Base-by-base conservation (phyloP, 306 rosid species). In the Heteromeles arbutifolia region DNA sequence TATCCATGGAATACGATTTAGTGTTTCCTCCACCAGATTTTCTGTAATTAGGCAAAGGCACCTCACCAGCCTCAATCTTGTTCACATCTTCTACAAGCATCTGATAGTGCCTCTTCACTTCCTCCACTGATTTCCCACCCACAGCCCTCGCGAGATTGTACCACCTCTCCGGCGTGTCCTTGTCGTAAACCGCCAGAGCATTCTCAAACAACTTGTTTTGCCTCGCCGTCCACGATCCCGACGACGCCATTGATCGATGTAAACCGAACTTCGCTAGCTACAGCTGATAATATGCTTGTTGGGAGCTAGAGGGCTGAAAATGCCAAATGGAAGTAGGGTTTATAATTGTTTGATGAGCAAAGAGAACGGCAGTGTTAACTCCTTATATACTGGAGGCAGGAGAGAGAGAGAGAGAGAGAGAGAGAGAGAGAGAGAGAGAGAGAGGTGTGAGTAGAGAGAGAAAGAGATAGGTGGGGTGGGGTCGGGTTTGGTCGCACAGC, bases 131-230 rank as follows among this genome's bases (percentile, higher is more conserved):
- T 48, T 92, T 92, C 13, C 93, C 97, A 10, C 97, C 96, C 0
- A 92, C 90, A 1, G 92, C 93, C 26, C 75, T 86, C 7, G 96
- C 93, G 70, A 92, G 65, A 11, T 88, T 88, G 57, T 88, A 86
- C 97, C 97, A 90, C 18, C 90, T 78, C 17, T 90, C 92, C 0
- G 96, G 91, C 0, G 85, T 70, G 77, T 87, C 93, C 88, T 85
- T 78, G 83, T 85, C 87, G 18, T 77, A 83, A 43, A 87, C 78
- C 15, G 88, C 93, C 34, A 92, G 57, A 1, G 96, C 97, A 85
- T 88, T 90, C 85, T 92, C 97, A 50, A 92, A 92, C 67, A 76
- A 67, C 62, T 92, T 92, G 91, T 92, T 90, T 65, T 92, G 91
- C 68, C 82, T 85, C 1, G 90, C 32, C 0, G 90, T 92, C 98